Evolutionary conservation across 1,284 basidiomycete genomes (phyloP).

Genomic region (Leucoagaricus sp.): DNA sequence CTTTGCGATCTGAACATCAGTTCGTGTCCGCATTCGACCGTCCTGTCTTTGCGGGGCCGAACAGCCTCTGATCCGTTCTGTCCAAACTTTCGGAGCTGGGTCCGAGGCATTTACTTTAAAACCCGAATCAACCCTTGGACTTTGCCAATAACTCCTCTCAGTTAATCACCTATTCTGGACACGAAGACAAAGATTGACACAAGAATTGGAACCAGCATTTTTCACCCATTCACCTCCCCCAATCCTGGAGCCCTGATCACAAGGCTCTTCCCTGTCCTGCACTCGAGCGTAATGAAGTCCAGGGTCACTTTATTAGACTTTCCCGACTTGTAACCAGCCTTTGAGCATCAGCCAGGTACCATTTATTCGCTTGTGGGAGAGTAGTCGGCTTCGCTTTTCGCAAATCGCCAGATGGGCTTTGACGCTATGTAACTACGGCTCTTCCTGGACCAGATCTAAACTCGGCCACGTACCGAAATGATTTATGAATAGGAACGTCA

Average conservation of each 20-base stretch:
- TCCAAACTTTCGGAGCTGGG: neutral
- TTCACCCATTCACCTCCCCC: neutral
- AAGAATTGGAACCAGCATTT: neutral
- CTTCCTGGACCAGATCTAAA: slow-evolving; percentile 12
- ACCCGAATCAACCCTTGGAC: neutral
- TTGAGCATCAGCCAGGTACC: slow-evolving; percentile 12
- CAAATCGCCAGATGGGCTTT: slow-evolving; percentile 7
- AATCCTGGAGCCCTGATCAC: slow-evolving; percentile 4
- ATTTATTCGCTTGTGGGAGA: slow-evolving; percentile 13
- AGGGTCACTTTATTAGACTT: slow-evolving; percentile 15
- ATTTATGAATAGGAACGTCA: slow-evolving; percentile 16
- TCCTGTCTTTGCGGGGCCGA: slow-evolving; percentile 5
- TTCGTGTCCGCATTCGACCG: neutral
- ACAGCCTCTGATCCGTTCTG: slow-evolving; percentile 9
- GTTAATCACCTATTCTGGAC: neutral
- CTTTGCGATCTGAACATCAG: neutral
- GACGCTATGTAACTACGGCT: slow-evolving; percentile 13
- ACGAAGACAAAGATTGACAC: neutral
- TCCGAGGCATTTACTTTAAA: neutral
- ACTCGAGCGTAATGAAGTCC: slow-evolving; percentile 9
- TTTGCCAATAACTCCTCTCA: slow-evolving; percentile 1
- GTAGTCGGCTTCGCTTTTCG: slow-evolving; percentile 7
- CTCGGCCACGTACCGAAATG: slow-evolving; percentile 13
- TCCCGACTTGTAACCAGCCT: slow-evolving; percentile 14
- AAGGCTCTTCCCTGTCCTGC: slow-evolving; percentile 3